Conservation (phyloP, 768 basidiomycete species). For the Tephrocybe sp. region DNA sequence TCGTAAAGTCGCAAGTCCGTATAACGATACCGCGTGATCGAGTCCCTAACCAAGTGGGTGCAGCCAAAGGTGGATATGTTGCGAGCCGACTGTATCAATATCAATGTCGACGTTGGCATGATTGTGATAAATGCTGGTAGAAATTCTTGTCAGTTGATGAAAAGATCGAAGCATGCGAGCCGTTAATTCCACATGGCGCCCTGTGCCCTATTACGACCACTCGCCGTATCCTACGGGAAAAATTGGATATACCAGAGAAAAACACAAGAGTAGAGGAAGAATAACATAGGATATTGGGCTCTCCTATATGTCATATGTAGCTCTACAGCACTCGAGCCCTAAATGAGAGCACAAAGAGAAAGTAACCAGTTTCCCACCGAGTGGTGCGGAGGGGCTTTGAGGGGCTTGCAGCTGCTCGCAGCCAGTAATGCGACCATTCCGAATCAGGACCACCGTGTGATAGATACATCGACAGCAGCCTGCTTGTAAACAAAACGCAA, state of each 20-base stretch:
- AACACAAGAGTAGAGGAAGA: not conserved
- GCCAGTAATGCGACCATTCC: not conserved
- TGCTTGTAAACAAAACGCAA: no score
- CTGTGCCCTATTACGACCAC: not conserved
- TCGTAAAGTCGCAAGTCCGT: not conserved
- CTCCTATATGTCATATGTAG: not conserved
- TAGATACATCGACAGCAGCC: no score
- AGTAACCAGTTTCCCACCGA: no score
- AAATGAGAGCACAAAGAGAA: no score
- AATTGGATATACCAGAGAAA: not conserved
- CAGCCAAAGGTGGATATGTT: no score
- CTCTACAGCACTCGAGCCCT: no score
- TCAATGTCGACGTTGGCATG: not conserved
- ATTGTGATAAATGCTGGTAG: not conserved
- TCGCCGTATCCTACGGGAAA: not conserved
- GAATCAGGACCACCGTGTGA: not conserved
- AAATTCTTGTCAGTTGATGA: not conserved
- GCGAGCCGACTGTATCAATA: no score
- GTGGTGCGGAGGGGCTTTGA: no score
- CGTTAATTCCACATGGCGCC: not conserved
- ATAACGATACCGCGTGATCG: not conserved
- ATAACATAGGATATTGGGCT: not conserved
- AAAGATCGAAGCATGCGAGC: not conserved
- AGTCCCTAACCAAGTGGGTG: not conserved
- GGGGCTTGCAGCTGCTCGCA: no score